phyloP scores from a whole-genome alignment of 148 eudicot genomes.

The Talinum fruticosum region DNA sequence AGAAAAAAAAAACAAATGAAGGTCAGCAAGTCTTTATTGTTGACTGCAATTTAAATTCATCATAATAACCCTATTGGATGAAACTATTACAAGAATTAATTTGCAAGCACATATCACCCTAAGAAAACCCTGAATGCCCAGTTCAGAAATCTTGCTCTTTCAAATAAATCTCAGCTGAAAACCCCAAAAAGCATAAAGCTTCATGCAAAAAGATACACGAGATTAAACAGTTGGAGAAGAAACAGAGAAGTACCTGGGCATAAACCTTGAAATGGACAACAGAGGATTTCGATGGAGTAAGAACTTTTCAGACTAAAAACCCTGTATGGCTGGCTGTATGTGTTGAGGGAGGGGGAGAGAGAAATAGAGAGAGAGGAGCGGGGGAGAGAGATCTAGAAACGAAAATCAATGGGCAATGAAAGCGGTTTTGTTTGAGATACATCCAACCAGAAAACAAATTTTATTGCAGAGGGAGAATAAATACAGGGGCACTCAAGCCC shows the following conservation, averaged over 20 bases:
- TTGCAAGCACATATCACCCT: background rate
- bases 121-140: conserved; percentile 16
- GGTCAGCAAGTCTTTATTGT: background rate
- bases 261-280: conserved; percentile 10
- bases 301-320: background rate
- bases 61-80: background rate
- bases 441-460: background rate
- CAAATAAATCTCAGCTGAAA: conserved; percentile 21
- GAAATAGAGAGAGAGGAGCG: background rate
- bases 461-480: too few relatives aligned
- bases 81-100: conserved; percentile 7
- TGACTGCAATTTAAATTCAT: background rate
- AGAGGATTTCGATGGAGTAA: background rate
- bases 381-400: background rate
- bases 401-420: background rate
- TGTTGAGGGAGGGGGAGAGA: background rate
- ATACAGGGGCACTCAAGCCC: background rate
- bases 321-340: background rate
- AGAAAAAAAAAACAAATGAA: conserved; percentile 9
- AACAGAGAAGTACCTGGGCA: conserved; percentile 29
- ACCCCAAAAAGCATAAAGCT: background rate
- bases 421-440: conserved; percentile 22
- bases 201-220: background rate
- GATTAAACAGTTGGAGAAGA: background rate
- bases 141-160: conserved; percentile 6